A percentile compares a stretch with the other conserved stretches of the same genome.
These are phyloP conservation scores for Pythium chondricola DNA, from an alignment of 352 stramenopile species.

Conservation along the genomic window DNA sequence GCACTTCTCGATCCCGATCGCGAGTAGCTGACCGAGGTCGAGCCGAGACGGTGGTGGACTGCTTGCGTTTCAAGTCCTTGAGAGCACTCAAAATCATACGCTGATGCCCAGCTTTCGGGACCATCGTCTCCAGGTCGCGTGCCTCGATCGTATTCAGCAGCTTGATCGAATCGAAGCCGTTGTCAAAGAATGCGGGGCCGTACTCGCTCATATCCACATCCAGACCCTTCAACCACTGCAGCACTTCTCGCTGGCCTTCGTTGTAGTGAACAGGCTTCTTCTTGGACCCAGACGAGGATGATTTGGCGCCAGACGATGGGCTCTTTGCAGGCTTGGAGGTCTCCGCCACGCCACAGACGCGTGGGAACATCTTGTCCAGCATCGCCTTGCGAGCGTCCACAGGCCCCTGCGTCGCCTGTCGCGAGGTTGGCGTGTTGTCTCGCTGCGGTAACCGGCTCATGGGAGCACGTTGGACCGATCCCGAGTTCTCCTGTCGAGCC, in stretches of 20 bases:
- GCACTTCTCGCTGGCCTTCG: conserved; percentile 69
- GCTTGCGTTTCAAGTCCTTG: conserved; percentile 66
- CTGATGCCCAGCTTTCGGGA: conserved; percentile 82
- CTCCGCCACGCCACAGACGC: conserved; percentile 48
- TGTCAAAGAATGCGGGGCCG: conserved; percentile 78
- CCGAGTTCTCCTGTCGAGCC: not conserved
- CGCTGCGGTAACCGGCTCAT: not conserved
- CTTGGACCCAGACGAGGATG: conserved; percentile 7
- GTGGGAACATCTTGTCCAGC: conserved; percentile 77
- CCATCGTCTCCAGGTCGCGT: conserved; percentile 53
- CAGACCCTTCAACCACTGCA: conserved; percentile 68
- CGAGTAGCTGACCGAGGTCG: conserved; percentile 27
- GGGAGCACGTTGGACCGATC: not conserved
- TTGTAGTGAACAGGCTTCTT: conserved; percentile 44
- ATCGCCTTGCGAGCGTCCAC: conserved; percentile 52
- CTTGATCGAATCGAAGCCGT: conserved; percentile 86
- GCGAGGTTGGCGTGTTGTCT: not conserved
- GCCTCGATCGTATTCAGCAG: conserved; percentile 71
- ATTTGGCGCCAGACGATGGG: conserved; percentile 3
- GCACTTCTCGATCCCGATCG: conserved; percentile 13
- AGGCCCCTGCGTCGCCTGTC: not conserved
- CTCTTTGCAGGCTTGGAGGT: conserved; percentile 3
- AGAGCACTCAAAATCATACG: conserved; percentile 76
- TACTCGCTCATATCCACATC: conserved; percentile 84
- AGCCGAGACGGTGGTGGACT: conserved; percentile 41